Percentiles rank a stretch among this genome's conserved stretches.
Evolutionary conservation across 805 yeast species (phyloP).

Genomic region (Isabelozyma heimii): DNA sequence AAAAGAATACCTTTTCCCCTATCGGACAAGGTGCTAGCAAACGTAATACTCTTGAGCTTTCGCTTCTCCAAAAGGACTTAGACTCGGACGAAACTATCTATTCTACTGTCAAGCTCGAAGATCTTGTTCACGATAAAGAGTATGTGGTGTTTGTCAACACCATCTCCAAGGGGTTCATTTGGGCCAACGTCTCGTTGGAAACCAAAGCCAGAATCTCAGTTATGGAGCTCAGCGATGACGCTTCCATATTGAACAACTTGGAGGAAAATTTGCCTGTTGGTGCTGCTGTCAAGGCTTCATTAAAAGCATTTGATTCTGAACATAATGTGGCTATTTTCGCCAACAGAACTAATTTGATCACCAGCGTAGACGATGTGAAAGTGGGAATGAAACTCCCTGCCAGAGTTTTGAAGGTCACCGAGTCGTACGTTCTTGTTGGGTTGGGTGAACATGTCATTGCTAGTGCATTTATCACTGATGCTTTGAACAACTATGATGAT

Average conservation of each 20-base stretch:
- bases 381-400: conserved; percentile 61
- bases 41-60: conserved; percentile 61
- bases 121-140: conserved; percentile 48
- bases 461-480: conserved; percentile 71
- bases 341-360: conserved; percentile 45
- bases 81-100: conserved; percentile 18
- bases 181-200: conserved; percentile 69
- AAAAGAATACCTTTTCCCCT: conserved; percentile 66
- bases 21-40: conserved; percentile 54
- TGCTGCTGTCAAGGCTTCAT: conserved; percentile 58
- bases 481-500: conserved; percentile 63
- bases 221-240: conserved; percentile 60
- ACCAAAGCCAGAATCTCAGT: conserved; percentile 65
- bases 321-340: conserved; percentile 49
- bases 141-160: conserved; percentile 66
- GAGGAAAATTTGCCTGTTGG: conserved; percentile 70
- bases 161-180: conserved; percentile 54
- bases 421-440: conserved; percentile 63
- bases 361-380: conserved; percentile 46
- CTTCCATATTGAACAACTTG: conserved; percentile 45
- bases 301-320: conserved; percentile 52
- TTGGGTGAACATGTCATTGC: conserved; percentile 63
- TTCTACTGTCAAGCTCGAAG: conserved; percentile 34
- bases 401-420: conserved; percentile 56
- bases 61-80: conserved; percentile 47